phyloP scores from a whole-genome alignment of 768 basidiomycete species.

The Podaxis rugospora region DNA sequence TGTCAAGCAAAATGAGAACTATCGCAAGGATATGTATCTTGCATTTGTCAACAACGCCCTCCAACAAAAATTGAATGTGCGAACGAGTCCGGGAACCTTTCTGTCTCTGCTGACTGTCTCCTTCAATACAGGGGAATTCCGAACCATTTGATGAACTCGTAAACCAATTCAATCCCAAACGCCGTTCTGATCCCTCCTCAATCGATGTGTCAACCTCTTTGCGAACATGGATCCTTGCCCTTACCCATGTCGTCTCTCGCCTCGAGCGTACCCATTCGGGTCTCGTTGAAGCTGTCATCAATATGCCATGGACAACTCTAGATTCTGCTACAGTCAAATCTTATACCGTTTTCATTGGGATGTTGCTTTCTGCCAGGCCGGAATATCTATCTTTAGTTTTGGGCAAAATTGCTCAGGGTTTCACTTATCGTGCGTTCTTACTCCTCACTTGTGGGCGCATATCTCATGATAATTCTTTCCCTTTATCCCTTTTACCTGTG shows the following conservation, averaged over 20 bases:
- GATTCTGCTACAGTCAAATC: slow-evolving; percentile 81
- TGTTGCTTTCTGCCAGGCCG: slow-evolving; percentile 86
- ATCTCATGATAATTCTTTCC: background rate
- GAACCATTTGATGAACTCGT: slow-evolving; percentile 88
- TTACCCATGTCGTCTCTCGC: slow-evolving; percentile 90
- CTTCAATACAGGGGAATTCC: slow-evolving; percentile 52
- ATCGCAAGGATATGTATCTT: slow-evolving; percentile 79
- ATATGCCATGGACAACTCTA: slow-evolving; percentile 90
- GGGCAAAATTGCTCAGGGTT: slow-evolving; percentile 74
- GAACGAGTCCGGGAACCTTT: slow-evolving; percentile 18
- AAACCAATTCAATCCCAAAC: slow-evolving; percentile 69
- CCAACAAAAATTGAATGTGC: slow-evolving; percentile 64
- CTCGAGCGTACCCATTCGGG: slow-evolving; percentile 76
- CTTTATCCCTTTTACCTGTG: slow-evolving; percentile 7
- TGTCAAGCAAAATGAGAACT: slow-evolving; percentile 71
- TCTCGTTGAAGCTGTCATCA: slow-evolving; percentile 83
- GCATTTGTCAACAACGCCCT: slow-evolving; percentile 80
- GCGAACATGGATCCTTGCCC: slow-evolving; percentile 76
- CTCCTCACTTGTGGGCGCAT: background rate
- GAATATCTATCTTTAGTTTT: slow-evolving; percentile 88
- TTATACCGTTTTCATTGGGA: slow-evolving; percentile 86
- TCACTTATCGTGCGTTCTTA: slow-evolving; percentile 77
- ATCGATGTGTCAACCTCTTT: slow-evolving; percentile 34
- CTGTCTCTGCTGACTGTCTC: background rate
- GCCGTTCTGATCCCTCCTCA: slow-evolving; percentile 17